Conservation (phyloP, 345 rosid species). For the Cardamine occulta region DNA sequence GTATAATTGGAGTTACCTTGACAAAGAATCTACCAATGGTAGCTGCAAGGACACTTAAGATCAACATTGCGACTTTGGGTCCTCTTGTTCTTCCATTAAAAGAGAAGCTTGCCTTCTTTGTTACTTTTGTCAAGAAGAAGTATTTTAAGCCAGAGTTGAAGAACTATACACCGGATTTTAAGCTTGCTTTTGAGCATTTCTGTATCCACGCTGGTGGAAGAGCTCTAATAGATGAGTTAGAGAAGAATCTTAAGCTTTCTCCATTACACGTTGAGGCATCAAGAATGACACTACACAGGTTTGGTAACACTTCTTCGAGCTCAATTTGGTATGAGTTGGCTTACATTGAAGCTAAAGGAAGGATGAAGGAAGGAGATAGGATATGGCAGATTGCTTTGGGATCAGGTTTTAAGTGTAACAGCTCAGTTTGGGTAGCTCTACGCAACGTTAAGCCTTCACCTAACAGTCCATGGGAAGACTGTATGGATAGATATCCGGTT, state of each 20-base stretch:
- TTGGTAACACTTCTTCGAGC: constrained; percentile 74
- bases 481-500: constrained; percentile 48
- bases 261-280: constrained; percentile 75
- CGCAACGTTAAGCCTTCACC: constrained; percentile 49
- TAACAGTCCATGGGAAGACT: constrained; percentile 66
- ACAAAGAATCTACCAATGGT: constrained; percentile 67
- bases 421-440: constrained; percentile 61
- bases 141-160: constrained; percentile 50
- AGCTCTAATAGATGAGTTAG: constrained; percentile 66
- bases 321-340: constrained; percentile 78
- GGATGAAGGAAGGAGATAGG: constrained; percentile 65
- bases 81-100: constrained; percentile 70
- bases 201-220: constrained; percentile 75
- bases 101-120: constrained; percentile 59
- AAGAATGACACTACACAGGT: constrained; percentile 76
- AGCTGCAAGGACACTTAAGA: constrained; percentile 66
- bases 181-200: constrained; percentile 74
- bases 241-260: constrained; percentile 59
- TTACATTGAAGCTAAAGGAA: constrained; percentile 66
- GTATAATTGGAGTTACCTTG: constrained; percentile 54
- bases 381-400: constrained; percentile 79
- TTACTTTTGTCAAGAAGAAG: constrained; percentile 50
- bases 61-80: constrained; percentile 62
- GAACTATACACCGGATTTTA: constrained; percentile 68
- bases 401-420: constrained; percentile 80